A percentile compares a stretch with the other conserved stretches of the same genome.
These are phyloP conservation scores for Geotrichum aggregatum DNA, from an alignment of 1,139 yeast species.

Conservation along the genomic window DNA sequence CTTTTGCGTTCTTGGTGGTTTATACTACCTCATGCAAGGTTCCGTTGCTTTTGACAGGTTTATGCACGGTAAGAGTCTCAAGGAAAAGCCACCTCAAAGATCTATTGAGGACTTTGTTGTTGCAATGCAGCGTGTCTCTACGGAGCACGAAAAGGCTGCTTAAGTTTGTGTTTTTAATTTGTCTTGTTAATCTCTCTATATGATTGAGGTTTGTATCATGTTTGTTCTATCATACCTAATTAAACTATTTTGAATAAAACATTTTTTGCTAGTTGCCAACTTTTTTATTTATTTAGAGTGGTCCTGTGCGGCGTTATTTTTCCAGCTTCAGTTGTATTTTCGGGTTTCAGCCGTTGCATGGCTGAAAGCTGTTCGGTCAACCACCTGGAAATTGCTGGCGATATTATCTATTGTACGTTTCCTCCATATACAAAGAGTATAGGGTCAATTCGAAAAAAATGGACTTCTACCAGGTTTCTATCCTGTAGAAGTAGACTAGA, in stretches of 20 bases:
- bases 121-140: constrained; percentile 96
- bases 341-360: too few species aligned
- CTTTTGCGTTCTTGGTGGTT: constrained; percentile 67
- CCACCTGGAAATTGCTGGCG: too few species aligned
- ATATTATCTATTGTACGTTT: too few species aligned
- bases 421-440: too few species aligned
- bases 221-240: not conserved
- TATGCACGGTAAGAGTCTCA: constrained; percentile 83
- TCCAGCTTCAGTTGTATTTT: too few species aligned
- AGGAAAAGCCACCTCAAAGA: constrained; percentile 66
- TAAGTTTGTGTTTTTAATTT: constrained; percentile 20
- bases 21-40: constrained; percentile 67
- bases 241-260: not conserved
- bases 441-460: too few species aligned
- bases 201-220: constrained; percentile 1
- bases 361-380: too few species aligned
- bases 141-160: constrained; percentile 78
- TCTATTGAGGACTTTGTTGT: constrained; percentile 91
- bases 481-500: too few species aligned
- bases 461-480: too few species aligned
- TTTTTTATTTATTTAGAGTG: too few species aligned
- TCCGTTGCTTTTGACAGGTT: constrained; percentile 85
- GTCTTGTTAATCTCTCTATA: constrained; percentile 2
- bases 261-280: not conserved
- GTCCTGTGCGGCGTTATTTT: too few species aligned